phyloP scores from a whole-genome alignment of 176 grass and related monocot species.

The Carex littledalei region DNA sequence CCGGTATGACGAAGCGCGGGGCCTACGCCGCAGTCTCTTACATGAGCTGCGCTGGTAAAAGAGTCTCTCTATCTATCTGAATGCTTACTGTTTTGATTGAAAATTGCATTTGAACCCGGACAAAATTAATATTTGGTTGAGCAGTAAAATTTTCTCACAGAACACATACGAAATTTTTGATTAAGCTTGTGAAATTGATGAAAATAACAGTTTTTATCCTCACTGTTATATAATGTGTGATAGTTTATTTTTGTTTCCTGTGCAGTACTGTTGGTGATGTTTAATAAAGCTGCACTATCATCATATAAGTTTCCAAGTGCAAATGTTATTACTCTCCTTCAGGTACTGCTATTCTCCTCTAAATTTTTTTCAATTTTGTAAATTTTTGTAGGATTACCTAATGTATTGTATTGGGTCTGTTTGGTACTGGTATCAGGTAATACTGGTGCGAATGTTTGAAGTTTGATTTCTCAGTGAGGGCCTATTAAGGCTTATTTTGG shows the following conservation, averaged over 20 bases:
- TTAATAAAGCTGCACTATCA: conserved; percentile 96
- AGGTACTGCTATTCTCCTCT: conserved; percentile 51
- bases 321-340: conserved; percentile 95
- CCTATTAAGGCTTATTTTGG: neutral
- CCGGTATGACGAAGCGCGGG: conserved; percentile 72
- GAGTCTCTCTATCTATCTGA: neutral
- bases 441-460: neutral
- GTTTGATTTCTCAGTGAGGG: neutral
- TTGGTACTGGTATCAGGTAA: neutral
- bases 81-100: neutral
- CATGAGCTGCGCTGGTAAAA: conserved; percentile 86
- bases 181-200: neutral
- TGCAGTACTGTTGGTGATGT: conserved; percentile 94
- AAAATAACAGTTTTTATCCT: neutral
- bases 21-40: conserved; percentile 83
- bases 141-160: neutral
- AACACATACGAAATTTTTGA: neutral
- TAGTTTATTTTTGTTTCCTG: conserved; percentile 26
- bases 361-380: neutral
- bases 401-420: neutral
- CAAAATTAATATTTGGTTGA: neutral
- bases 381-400: neutral
- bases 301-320: conserved; percentile 90
- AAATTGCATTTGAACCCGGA: neutral
- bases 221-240: conserved; percentile 5